Percentiles rank a stretch among this genome's conserved stretches.
Conservation (phyloP, 176 grass and related monocot genomes). For the Oryza meridionalis region DNA sequence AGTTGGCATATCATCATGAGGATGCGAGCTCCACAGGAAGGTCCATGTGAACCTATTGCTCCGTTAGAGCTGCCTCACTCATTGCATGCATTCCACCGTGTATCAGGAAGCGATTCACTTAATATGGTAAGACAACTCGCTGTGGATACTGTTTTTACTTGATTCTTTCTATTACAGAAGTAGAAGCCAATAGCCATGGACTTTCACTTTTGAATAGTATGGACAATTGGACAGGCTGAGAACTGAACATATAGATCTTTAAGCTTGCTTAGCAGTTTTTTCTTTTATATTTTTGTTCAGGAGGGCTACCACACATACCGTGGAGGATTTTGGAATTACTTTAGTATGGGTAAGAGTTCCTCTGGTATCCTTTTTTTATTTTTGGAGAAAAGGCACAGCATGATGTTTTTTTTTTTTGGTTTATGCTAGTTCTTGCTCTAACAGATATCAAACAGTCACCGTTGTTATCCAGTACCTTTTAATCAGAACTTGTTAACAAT, state of each 20-base stretch:
- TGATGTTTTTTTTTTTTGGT: background rate
- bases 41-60: constrained; percentile 83
- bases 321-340: constrained; percentile 98
- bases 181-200: background rate
- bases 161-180: constrained; percentile 14
- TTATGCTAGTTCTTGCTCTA: background rate
- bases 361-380: constrained; percentile 23
- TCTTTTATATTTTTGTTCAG: constrained; percentile 45
- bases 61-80: constrained; percentile 94
- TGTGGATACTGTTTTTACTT: constrained; percentile 29
- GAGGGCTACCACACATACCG: constrained; percentile 91
- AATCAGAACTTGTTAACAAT: background rate
- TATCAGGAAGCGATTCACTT: constrained; percentile 69
- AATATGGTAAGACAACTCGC: constrained; percentile 65
- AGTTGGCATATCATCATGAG: constrained; percentile 99
- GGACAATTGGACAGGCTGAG: background rate
- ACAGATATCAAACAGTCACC: background rate
- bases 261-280: constrained; percentile 30
- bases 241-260: background rate
- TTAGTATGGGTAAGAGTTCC: constrained; percentile 81
- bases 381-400: background rate
- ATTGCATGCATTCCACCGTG: constrained; percentile 88
- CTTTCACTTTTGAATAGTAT: constrained; percentile 9
- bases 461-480: background rate
- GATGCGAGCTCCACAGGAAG: constrained; percentile 72